A percentile compares a stretch with the other conserved stretches of the same genome.
phyloP scores from a whole-genome alignment of 177 flowering plant species.

The Tripterygium wilfordii region DNA sequence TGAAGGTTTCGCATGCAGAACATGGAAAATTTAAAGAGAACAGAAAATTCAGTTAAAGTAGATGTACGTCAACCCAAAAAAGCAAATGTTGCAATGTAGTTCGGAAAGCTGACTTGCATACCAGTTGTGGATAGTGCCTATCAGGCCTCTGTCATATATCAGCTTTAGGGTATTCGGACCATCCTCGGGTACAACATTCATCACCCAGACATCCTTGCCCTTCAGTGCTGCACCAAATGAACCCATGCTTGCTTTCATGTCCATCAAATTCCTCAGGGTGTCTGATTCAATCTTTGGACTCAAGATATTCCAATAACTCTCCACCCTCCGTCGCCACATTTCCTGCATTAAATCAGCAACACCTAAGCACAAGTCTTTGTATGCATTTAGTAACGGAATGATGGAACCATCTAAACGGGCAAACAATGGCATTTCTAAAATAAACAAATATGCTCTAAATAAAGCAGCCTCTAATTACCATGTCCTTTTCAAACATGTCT shows the following conservation, averaged over 20 bases:
- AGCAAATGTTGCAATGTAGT: too few relatives aligned
- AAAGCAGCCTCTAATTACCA: slow-evolving; percentile 32
- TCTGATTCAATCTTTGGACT: slow-evolving; percentile 54
- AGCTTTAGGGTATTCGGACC: slow-evolving; percentile 86
- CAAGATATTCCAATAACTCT: slow-evolving; percentile 70
- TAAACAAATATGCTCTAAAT: background rate
- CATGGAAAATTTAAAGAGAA: too few relatives aligned
- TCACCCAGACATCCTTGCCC: slow-evolving; percentile 83
- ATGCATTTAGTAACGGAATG: background rate
- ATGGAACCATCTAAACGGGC: too few relatives aligned
- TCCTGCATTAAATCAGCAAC: slow-evolving; percentile 39
- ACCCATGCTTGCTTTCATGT: slow-evolving; percentile 86
- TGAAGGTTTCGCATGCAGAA: too few relatives aligned
- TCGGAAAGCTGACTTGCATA: slow-evolving; percentile 24
- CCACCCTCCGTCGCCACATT: slow-evolving; percentile 61
- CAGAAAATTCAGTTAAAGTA: too few relatives aligned
- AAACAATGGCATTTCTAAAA: background rate
- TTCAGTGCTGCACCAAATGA: slow-evolving; percentile 86
- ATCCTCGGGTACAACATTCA: slow-evolving; percentile 88
- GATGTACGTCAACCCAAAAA: background rate
- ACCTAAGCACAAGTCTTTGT: slow-evolving; percentile 3
- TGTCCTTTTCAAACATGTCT: slow-evolving; percentile 73
- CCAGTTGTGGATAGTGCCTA: slow-evolving; percentile 76
- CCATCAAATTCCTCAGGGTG: slow-evolving; percentile 73
- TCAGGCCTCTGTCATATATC: slow-evolving; percentile 80